These are phyloP conservation scores for Babesia microti DNA, from an alignment of 169 alveolate species.

Conservation along the genomic window DNA sequence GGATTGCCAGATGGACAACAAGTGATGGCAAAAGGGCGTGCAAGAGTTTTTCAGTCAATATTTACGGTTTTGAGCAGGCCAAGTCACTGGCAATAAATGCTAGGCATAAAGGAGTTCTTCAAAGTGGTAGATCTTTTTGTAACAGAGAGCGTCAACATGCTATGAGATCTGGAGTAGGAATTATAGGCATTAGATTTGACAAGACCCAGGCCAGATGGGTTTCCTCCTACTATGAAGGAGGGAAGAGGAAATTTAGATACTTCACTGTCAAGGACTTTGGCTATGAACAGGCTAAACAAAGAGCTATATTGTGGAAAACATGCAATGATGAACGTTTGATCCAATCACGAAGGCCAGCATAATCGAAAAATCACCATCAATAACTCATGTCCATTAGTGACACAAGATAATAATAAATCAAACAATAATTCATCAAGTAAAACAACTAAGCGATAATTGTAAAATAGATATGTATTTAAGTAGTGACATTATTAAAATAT, in stretches of 20 bases:
- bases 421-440: too few relatives aligned
- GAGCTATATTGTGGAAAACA: slow-evolving; percentile 54
- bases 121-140: slow-evolving; percentile 41
- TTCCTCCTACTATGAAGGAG: slow-evolving; percentile 64
- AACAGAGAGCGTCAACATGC: slow-evolving; percentile 53
- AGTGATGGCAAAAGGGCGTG: slow-evolving; percentile 66
- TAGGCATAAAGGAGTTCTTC: slow-evolving; percentile 55
- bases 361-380: too few relatives aligned
- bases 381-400: too few relatives aligned
- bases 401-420: too few relatives aligned
- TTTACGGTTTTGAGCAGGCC: slow-evolving; percentile 62
- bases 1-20: slow-evolving; percentile 71
- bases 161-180: slow-evolving; percentile 48
- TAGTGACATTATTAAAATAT: too few relatives aligned
- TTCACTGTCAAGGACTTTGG: slow-evolving; percentile 64
- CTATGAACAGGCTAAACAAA: slow-evolving; percentile 61
- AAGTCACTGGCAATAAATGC: slow-evolving; percentile 60
- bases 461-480: too few relatives aligned
- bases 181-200: slow-evolving; percentile 64
- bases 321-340: slow-evolving; percentile 49
- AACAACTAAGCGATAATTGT: too few relatives aligned
- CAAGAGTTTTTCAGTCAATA: slow-evolving; percentile 58
- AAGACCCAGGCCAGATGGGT: slow-evolving; percentile 67
- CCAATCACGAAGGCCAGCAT: too few relatives aligned
- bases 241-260: slow-evolving; percentile 60